Percentiles rank a stretch among this genome's conserved stretches.
phyloP scores from a whole-genome alignment of 495 filamentous ascomycete species.

The Podospora conica region DNA sequence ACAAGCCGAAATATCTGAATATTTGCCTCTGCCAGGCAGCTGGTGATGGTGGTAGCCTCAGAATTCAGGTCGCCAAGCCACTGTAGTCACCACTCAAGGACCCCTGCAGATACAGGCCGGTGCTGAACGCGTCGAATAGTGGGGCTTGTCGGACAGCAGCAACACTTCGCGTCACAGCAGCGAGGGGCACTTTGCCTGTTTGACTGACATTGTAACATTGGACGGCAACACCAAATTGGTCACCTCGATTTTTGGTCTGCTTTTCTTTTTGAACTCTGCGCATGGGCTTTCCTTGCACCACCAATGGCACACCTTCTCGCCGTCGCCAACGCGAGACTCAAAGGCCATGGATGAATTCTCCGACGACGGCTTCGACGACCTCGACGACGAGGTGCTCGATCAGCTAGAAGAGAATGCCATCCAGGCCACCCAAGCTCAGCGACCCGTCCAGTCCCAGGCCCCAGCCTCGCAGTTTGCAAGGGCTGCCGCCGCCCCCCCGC shows the following conservation, averaged over 20 bases:
- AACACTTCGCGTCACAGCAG: background rate
- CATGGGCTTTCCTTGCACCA: background rate
- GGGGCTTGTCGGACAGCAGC: background rate
- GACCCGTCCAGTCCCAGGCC: slow-evolving; percentile 21
- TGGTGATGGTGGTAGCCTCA: too few relatives aligned
- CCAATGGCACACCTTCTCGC: slow-evolving; percentile 17
- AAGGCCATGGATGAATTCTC: slow-evolving; percentile 42
- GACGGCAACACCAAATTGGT: background rate
- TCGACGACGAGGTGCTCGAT: slow-evolving; percentile 38
- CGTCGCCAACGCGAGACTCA: slow-evolving; percentile 4
- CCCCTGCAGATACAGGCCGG: background rate
- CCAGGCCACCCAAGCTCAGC: slow-evolving; percentile 41
- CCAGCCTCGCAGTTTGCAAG: background rate
- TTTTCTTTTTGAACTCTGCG: background rate
- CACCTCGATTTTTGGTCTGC: background rate
- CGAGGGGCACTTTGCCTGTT: background rate
- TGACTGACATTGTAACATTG: background rate
- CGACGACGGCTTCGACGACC: slow-evolving; percentile 43
- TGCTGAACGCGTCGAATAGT: background rate
- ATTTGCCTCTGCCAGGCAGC: background rate
- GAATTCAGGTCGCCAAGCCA: too few relatives aligned
- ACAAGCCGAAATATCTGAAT: background rate
- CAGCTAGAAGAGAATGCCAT: slow-evolving; percentile 46
- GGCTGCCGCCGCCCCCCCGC: background rate
- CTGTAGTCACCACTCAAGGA: too few relatives aligned